A percentile compares a stretch with the other conserved stretches of the same genome.
Evolutionary conservation across 805 yeast genomes (phyloP).

Genomic region (Metschnikowia drakensbergensis): DNA sequence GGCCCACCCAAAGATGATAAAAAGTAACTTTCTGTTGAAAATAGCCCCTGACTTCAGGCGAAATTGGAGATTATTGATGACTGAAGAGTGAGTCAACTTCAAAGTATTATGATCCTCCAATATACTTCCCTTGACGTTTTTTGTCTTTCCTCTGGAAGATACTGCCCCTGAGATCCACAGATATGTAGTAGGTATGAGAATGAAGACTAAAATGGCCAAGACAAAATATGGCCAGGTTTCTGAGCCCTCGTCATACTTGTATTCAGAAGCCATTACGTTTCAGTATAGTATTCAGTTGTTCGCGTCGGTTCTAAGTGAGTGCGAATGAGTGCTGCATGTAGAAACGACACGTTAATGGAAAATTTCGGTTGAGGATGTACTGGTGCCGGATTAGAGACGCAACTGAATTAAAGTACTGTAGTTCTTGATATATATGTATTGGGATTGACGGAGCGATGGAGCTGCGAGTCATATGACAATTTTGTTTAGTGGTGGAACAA

Average conservation of each 20-base stretch:
- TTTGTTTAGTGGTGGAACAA: constrained; percentile 83
- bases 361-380: constrained; percentile 3
- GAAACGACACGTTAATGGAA: constrained; percentile 6
- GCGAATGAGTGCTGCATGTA: constrained; percentile 3
- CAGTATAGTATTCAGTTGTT: background rate
- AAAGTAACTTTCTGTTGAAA: constrained; percentile 35
- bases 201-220: constrained; percentile 64
- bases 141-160: constrained; percentile 13
- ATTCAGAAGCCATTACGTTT: constrained; percentile 42
- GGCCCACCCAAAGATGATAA: constrained; percentile 57
- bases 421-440: background rate
- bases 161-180: constrained; percentile 23
- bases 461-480: background rate
- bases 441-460: background rate
- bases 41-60: constrained; percentile 30
- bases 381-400: background rate
- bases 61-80: constrained; percentile 24
- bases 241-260: constrained; percentile 81
- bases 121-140: constrained; percentile 30
- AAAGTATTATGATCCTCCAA: constrained; percentile 27
- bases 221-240: constrained; percentile 94
- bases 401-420: background rate
- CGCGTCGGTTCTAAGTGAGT: constrained; percentile 1
- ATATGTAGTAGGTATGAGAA: constrained; percentile 62
- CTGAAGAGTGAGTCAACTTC: constrained; percentile 26